Evolutionary conservation across 345 rosid genomes (phyloP).

Genomic region (Bretschneidera sinensis): DNA sequence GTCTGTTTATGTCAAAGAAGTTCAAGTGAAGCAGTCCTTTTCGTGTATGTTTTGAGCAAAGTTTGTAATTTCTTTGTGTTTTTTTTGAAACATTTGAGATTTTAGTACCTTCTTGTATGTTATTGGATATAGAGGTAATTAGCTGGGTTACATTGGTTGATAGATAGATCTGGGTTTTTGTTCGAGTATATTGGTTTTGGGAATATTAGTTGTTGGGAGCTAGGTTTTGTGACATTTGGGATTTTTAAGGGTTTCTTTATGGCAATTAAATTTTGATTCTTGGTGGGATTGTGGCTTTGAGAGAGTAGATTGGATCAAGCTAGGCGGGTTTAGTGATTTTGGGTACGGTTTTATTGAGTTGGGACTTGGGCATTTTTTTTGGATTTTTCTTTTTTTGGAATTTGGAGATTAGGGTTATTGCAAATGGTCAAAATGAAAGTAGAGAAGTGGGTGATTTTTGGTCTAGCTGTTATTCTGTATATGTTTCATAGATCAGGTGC

Average conservation of each 20-base stretch:
- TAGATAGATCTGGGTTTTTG: slow-evolving; percentile 30
- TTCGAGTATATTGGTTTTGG: not conserved
- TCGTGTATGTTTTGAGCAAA: no score
- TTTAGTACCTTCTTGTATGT: not conserved
- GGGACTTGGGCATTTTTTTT: not conserved
- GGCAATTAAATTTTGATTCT: not conserved
- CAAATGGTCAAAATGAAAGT: slow-evolving; percentile 42
- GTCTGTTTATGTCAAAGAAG: no score
- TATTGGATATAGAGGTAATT: no score
- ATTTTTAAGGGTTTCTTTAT: slow-evolving; percentile 1
- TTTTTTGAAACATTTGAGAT: slow-evolving; percentile 7
- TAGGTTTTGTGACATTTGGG: slow-evolving; percentile 10
- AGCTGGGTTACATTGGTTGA: slow-evolving; percentile 10
- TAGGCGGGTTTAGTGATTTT: not conserved
- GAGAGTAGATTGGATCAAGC: not conserved
- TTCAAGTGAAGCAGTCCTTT: no score
- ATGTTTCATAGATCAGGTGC: slow-evolving; percentile 38
- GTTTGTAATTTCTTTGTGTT: no score
- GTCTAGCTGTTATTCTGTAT: slow-evolving; percentile 36
- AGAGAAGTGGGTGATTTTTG: slow-evolving; percentile 24
- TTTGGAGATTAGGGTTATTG: slow-evolving; percentile 25
- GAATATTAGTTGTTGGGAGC: not conserved
- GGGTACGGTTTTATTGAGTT: not conserved
- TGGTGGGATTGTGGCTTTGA: not conserved
- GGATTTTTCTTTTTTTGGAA: no score